A percentile compares a stretch with the other conserved stretches of the same genome.
These are phyloP conservation scores for Claviceps purpurea DNA, from an alignment of 2,329 filamentous ascomycete species.

Conservation along the genomic window DNA sequence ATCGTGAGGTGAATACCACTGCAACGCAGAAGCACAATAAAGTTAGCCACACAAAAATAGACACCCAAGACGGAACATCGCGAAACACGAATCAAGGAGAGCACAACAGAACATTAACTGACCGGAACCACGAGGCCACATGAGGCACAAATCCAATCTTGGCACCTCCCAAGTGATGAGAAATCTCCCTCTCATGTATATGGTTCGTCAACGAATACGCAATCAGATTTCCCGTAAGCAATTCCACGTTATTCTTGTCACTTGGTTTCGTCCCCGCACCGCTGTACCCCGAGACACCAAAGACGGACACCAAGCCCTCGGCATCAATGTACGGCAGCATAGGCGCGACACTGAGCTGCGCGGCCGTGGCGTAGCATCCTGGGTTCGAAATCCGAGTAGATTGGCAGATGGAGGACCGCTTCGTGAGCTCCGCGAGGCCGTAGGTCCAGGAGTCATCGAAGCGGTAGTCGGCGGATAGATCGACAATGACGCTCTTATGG, in stretches of 20 bases:
- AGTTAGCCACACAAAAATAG: background rate
- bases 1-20: constrained; percentile 89
- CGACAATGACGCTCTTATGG: constrained; percentile 65
- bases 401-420: constrained; percentile 61
- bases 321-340: constrained; percentile 45
- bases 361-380: constrained; percentile 88
- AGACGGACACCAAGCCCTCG: constrained; percentile 60
- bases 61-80: background rate
- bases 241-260: constrained; percentile 82
- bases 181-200: constrained; percentile 89
- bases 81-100: background rate
- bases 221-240: constrained; percentile 58
- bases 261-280: constrained; percentile 90
- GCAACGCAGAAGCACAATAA: background rate
- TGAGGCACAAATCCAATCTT: constrained; percentile 78
- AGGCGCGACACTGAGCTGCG: constrained; percentile 79
- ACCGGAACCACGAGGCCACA: constrained; percentile 78
- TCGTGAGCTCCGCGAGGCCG: constrained; percentile 74
- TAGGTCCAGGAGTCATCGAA: constrained; percentile 77
- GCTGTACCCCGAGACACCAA: constrained; percentile 88
- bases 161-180: constrained; percentile 55
- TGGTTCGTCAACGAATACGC: constrained; percentile 72
- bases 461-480: constrained; percentile 92
- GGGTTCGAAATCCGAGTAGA: constrained; percentile 81
- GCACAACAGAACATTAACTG: background rate